Conservation (phyloP, 306 rosid genomes). For the Alnus rubra region DNA sequence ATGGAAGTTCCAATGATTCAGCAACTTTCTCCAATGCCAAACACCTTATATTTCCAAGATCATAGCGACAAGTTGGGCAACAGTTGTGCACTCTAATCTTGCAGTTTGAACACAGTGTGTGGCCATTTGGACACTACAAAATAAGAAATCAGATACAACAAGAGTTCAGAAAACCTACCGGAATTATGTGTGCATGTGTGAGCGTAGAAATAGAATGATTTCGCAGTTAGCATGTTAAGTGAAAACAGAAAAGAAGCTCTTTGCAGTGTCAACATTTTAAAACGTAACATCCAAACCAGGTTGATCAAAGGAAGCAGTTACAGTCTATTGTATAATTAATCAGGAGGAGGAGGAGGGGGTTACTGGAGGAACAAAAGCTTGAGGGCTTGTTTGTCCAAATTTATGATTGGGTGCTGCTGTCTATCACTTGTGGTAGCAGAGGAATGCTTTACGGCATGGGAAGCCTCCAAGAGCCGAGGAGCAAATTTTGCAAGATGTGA, state of each 20-base stretch:
- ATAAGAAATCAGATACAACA: slow-evolving; percentile 20
- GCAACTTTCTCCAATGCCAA: slow-evolving; percentile 97
- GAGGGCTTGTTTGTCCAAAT: too few species aligned
- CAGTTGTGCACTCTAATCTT: slow-evolving; percentile 71
- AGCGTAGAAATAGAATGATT: slow-evolving; percentile 6
- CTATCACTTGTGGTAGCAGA: too few species aligned
- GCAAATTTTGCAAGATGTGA: too few species aligned
- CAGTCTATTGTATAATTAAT: not conserved
- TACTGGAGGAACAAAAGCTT: too few species aligned
- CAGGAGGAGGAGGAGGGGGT: too few species aligned
- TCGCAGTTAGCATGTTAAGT: slow-evolving; percentile 15
- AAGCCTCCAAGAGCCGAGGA: too few species aligned
- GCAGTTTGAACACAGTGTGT: slow-evolving; percentile 85
- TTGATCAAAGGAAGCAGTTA: slow-evolving; percentile 12
- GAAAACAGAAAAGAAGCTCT: not conserved
- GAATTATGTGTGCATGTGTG: not conserved
- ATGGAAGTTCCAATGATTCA: slow-evolving; percentile 82
- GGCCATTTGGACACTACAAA: slow-evolving; percentile 96
- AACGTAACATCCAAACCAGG: not conserved
- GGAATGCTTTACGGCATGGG: too few species aligned
- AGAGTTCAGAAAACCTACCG: slow-evolving; percentile 22
- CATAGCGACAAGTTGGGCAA: slow-evolving; percentile 85
- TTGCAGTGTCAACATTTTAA: slow-evolving; percentile 15
- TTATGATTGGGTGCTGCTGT: too few species aligned
- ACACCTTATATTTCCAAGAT: slow-evolving; percentile 85